Percentiles rank a stretch among this genome's conserved stretches.
Evolutionary conservation across 2,329 filamentous ascomycete species (phyloP).

Genomic region (Emergomyces orientalis): DNA sequence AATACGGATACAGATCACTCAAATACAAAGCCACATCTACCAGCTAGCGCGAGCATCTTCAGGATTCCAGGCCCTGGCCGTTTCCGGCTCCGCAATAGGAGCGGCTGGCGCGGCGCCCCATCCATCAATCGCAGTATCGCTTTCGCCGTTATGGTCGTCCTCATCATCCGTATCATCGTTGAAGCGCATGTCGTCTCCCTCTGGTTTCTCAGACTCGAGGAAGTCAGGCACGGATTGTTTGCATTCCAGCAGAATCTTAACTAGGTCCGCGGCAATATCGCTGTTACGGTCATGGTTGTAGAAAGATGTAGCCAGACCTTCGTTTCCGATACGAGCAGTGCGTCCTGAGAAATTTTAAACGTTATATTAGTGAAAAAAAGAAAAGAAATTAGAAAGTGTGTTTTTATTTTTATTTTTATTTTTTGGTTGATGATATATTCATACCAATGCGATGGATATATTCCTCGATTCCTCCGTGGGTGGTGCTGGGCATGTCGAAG

Average conservation of each 20-base stretch:
- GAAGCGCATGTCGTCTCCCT: conserved; percentile 36
- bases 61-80: conserved; percentile 4
- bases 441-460: conserved; percentile 90
- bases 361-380: background rate
- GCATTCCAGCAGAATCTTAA: conserved; percentile 72
- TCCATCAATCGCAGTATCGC: conserved; percentile 14
- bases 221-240: conserved; percentile 76
- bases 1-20: background rate
- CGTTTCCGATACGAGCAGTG: conserved; percentile 85
- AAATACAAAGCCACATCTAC: conserved; percentile 5
- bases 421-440: conserved; percentile 18
- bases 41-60: background rate
- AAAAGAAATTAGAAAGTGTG: background rate
- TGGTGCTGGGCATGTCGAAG: conserved; percentile 67
- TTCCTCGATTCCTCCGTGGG: conserved; percentile 81
- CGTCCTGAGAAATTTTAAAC: conserved; percentile 49
- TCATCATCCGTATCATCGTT: conserved; percentile 47
- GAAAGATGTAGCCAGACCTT: conserved; percentile 79
- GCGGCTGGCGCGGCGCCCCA: conserved; percentile 10
- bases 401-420: too few relatives aligned
- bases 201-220: conserved; percentile 49
- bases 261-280: conserved; percentile 60
- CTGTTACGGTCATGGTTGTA: conserved; percentile 67
- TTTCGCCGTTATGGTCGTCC: conserved; percentile 19
- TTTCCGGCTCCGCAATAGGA: conserved; percentile 6